Evolutionary conservation across 768 basidiomycete genomes (phyloP), one percentile per base, ranked within the genome.

Genomic region (Cystofilobasidium capitatum): DNA sequence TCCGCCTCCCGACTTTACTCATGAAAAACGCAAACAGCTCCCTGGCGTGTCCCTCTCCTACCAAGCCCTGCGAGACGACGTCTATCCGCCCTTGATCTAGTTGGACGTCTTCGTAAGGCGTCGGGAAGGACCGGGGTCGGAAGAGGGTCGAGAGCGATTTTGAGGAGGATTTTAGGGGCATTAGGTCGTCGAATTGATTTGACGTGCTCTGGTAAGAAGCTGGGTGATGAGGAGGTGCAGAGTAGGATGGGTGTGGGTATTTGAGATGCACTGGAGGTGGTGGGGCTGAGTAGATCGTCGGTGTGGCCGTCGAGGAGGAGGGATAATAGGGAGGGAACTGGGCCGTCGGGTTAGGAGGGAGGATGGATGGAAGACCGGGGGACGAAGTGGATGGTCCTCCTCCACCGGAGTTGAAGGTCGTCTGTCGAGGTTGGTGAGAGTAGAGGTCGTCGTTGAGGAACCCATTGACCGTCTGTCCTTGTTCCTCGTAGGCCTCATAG

Each of bases 381-480:
- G 40, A 42, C 40, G 40, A 42, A 42, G 40, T 42, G 40, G 40
- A 42, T 42, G 40, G 40, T 20, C 40, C 40, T 10, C 40, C 10
- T 20, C 40, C 40, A 42, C 20, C 40, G 40, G 40, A 42, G 40
- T 10, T 10, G 40, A 20, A 42, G 20, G 40, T 10, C 20, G 40
- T 10, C 40, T 10, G 13, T 6, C 14, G 29, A 1, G 31, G 20
- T 6, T 7, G 29, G 51, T 55, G 31, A 14, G 51, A 55, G 31
- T 55, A 55, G 7, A 55, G 51, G 31, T 55, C 51, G 51, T 55
- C 51, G 51, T 55, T 55, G 51, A 31, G 14, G 14, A 55, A 55
- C 29, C 51, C 51, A 31, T 55, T 17, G 51, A 33, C 31, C 4
- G 51, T 7, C 29, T 3, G 4, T 7, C 44, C 44, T 45, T 16